phyloP scores from a whole-genome alignment of 2,329 filamentous ascomycete species.

The Lecanicillium sp. region DNA sequence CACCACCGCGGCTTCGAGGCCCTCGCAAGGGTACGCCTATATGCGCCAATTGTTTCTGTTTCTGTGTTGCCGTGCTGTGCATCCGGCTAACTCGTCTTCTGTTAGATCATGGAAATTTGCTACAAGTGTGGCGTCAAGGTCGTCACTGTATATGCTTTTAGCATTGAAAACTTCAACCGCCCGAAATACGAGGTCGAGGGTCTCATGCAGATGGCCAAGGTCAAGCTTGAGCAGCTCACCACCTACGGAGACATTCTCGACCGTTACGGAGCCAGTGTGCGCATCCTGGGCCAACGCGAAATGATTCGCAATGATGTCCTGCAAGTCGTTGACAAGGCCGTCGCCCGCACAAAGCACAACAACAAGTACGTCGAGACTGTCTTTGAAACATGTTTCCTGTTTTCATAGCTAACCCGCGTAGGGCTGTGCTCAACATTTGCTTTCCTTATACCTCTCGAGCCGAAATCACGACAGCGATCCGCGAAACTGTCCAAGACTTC shows the following conservation, averaged over 20 bases:
- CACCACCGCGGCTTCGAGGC: constrained; percentile 96
- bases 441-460: constrained; percentile 96
- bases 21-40: constrained; percentile 73
- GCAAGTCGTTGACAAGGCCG: constrained; percentile 79
- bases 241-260: constrained; percentile 92
- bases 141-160: constrained; percentile 97
- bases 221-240: constrained; percentile 84
- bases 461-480: constrained; percentile 87
- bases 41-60: too few relatives aligned
- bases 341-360: constrained; percentile 82
- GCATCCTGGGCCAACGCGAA: constrained; percentile 77
- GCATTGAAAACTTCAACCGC: constrained; percentile 97
- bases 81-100: constrained; percentile 16
- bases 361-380: constrained; percentile 54
- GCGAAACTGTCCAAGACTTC: constrained; percentile 81
- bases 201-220: constrained; percentile 95
- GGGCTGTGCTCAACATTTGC: constrained; percentile 77
- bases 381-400: not conserved
- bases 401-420: constrained; percentile 20
- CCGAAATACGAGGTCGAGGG: constrained; percentile 95
- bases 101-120: constrained; percentile 86
- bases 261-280: constrained; percentile 81
- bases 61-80: not conserved
- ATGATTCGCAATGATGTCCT: constrained; percentile 83
- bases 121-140: constrained; percentile 97